Percentiles rank a stretch among this genome's conserved stretches.
These are phyloP conservation scores for Mercurialis annua DNA, from an alignment of 345 rosid genomes.

Conservation along the genomic window DNA sequence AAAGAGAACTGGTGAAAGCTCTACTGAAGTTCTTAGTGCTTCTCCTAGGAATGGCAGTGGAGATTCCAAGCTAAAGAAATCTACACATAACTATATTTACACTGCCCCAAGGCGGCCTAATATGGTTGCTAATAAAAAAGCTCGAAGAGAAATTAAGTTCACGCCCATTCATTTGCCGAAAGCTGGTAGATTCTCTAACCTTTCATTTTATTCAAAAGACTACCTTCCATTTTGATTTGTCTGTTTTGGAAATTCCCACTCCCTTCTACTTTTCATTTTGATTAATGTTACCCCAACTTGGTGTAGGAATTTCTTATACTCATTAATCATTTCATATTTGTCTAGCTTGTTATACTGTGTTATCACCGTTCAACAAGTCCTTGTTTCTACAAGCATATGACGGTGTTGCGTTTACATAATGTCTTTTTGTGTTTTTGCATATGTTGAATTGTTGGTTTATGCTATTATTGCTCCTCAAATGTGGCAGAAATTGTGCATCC, in stretches of 20 bases:
- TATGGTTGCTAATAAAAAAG: constrained; percentile 13
- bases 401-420: neutral
- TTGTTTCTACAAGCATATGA: neutral
- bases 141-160: constrained; percentile 9
- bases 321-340: neutral
- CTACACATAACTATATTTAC: constrained; percentile 1
- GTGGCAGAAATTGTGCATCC: constrained; percentile 5
- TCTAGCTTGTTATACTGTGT: constrained; percentile 2
- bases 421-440: neutral
- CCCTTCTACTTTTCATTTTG: neutral
- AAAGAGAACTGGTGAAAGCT: constrained; percentile 25
- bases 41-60: constrained; percentile 25
- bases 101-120: constrained; percentile 3
- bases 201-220: neutral
- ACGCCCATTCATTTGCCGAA: constrained; percentile 1
- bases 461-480: neutral
- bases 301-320: neutral
- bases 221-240: neutral
- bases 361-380: neutral
- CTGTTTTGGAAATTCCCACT: neutral
- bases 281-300: neutral
- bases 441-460: neutral
- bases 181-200: constrained; percentile 29
- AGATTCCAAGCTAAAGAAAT: constrained; percentile 25
- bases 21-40: constrained; percentile 21